Percentiles rank a stretch among this genome's conserved stretches.
Conservation (phyloP, 1,139 yeast genomes). For the Blastobotrys malaysiensis region DNA sequence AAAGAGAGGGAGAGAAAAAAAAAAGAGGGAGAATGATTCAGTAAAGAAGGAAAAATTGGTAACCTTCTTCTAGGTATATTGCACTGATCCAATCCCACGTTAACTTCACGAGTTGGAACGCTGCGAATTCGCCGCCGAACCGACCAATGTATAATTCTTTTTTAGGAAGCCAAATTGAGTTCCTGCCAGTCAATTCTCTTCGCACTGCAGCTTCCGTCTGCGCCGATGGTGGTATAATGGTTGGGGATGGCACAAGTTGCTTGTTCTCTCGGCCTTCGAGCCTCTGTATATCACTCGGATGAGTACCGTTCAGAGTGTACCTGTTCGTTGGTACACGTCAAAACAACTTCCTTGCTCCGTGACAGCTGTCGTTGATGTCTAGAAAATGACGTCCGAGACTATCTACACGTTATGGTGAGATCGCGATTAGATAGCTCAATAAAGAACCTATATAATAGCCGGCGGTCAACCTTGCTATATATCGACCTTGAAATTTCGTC, state of each 20-base stretch:
- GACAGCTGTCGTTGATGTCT: not conserved
- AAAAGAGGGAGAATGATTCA: not conserved
- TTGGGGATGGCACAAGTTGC: not conserved
- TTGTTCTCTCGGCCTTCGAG: not conserved
- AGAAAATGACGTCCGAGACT: not conserved
- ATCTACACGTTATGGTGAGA: not conserved
- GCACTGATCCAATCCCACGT: not conserved
- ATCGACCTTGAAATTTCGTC: not conserved
- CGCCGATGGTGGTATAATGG: not conserved
- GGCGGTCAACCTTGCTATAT: not conserved
- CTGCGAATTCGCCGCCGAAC: not conserved
- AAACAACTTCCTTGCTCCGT: not conserved
- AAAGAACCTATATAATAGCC: not conserved
- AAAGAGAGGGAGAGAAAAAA: not conserved
- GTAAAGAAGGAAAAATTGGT: not conserved
- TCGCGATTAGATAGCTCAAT: not conserved
- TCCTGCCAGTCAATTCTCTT: not conserved
- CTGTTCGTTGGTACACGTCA: not conserved
- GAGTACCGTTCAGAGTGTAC: not conserved
- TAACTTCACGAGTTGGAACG: not conserved
- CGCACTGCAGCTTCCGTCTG: not conserved
- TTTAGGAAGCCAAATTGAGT: not conserved
- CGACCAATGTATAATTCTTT: not conserved
- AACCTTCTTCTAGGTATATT: not conserved
- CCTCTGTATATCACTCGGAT: not conserved